phyloP scores from a whole-genome alignment of 2,329 filamentous ascomycete species.

The Scedosporium aurantiacum region DNA sequence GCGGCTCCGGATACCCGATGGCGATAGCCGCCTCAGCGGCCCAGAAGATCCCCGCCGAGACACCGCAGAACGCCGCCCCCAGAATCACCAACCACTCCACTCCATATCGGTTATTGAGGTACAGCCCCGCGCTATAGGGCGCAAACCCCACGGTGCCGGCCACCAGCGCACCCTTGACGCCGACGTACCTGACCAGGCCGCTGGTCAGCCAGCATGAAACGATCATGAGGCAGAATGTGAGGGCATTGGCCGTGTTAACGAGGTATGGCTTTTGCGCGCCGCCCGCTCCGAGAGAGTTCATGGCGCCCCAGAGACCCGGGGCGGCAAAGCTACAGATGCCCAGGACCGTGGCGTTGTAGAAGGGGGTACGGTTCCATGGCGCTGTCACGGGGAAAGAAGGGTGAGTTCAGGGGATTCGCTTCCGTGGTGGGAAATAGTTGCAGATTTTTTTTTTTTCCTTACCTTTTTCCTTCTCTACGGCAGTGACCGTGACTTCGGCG shows the following conservation, averaged over 20 bases:
- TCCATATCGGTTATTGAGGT: slow-evolving; percentile 61
- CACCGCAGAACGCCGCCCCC: slow-evolving; percentile 57
- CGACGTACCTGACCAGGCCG: slow-evolving; percentile 53
- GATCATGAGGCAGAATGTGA: slow-evolving; percentile 65
- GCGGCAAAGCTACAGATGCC: slow-evolving; percentile 61
- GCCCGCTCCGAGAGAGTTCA: slow-evolving; percentile 63
- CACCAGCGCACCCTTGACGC: slow-evolving; percentile 59
- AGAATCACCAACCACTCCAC: slow-evolving; percentile 58
- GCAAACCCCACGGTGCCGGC: slow-evolving; percentile 57
- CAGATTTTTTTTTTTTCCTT: too few relatives aligned
- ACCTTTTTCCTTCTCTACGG: too few relatives aligned
- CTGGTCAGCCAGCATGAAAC: slow-evolving; percentile 57
- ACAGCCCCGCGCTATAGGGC: slow-evolving; percentile 59
- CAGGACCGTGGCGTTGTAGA: slow-evolving; percentile 62
- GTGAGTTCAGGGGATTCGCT: too few relatives aligned
- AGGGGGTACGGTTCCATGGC: slow-evolving; percentile 58
- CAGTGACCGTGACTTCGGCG: too few relatives aligned
- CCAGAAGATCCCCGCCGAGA: slow-evolving; percentile 66
- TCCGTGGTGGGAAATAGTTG: too few relatives aligned
- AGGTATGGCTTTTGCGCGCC: slow-evolving; percentile 54
- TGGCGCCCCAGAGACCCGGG: slow-evolving; percentile 61
- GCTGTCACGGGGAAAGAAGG: not conserved
- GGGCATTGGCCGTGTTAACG: slow-evolving; percentile 55
- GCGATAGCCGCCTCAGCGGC: slow-evolving; percentile 65
- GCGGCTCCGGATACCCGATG: slow-evolving; percentile 59